Evolutionary conservation across 495 filamentous ascomycete species (phyloP), one percentile per base, ranked within the genome.

Genomic region (Gamarada debralockiae): DNA sequence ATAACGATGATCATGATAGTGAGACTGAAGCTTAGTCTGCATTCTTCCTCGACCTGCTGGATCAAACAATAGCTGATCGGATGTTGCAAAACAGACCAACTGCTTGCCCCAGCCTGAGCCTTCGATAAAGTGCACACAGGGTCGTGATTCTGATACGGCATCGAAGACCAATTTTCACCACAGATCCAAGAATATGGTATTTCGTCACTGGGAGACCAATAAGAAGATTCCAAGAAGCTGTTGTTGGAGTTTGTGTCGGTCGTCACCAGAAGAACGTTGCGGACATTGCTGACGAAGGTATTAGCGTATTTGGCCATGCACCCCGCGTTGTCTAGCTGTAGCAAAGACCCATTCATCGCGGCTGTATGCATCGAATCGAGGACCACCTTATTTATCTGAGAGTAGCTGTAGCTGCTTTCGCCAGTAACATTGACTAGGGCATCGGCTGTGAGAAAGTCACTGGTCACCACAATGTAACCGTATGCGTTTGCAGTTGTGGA

Each of bases 21-120:
- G 7, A 67, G 39, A 48, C 60, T 72, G 52, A 73, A 78, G 27
- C 68, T 63, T 21, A 81, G 50, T 51, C 64, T 59, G 59, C 77
- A 80, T 42, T 51, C 0, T 34, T 40, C 36, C n/a, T 27, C 36
- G 4, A 42, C 18, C 18, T n/a, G 2, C 21, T 51, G 34, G 15
- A 51, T 36, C 48, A 51, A 18, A 34, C 48, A 51, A 15, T 51
- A 51, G 25, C 37, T 51, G 24, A 51, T 51, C 3, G 7, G 48
- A 15, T 51, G 38, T 3, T 33, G 2, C 2, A 0, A 1, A 3
- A 51, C 14, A n/a, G 20, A 31, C 48, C 48, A 51, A 18, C 27
- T 14, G 18, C 21, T 9, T 22, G 23, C 48, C 5, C 1, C 38
- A 5, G 48, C 48, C 13, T 41, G 22, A 13, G 48, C 48, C 7